Evolutionary conservation across 352 stramenopile species (phyloP).

Genomic region (Phytopythium mirpurense): DNA sequence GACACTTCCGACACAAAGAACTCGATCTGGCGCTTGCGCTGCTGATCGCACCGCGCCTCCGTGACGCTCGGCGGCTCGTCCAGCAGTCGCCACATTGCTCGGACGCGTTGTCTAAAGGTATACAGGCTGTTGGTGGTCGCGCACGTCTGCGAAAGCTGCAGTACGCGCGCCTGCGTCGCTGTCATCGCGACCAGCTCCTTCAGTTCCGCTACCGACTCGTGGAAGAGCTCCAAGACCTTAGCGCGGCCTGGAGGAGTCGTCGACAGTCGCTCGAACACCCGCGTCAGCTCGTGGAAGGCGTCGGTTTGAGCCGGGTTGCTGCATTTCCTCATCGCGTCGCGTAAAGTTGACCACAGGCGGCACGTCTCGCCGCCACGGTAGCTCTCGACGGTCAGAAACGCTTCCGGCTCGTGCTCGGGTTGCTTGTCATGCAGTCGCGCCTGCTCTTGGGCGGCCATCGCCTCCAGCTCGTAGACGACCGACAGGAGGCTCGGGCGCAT

Average conservation of each 20-base stretch:
- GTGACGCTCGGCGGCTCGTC: not conserved
- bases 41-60: too few species aligned
- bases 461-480: not conserved
- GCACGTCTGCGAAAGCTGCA: not conserved
- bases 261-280: not conserved
- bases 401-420: not conserved
- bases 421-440: too few species aligned
- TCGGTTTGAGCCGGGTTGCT: too few species aligned
- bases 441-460: not conserved
- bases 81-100: not conserved
- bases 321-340: too few species aligned
- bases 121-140: not conserved
- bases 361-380: not conserved
- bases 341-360: not conserved
- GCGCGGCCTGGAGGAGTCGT: not conserved
- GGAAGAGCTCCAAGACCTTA: not conserved
- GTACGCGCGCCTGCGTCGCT: not conserved
- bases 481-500: not conserved
- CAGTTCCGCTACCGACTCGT: not conserved
- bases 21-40: not conserved
- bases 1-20: not conserved
- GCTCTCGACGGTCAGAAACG: too few species aligned
- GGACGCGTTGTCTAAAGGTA: not conserved
- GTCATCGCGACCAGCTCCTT: not conserved
- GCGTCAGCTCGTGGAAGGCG: not conserved